Conservation (phyloP, 176 grass and related monocot genomes). For the Hyparrhenia diplandra region DNA sequence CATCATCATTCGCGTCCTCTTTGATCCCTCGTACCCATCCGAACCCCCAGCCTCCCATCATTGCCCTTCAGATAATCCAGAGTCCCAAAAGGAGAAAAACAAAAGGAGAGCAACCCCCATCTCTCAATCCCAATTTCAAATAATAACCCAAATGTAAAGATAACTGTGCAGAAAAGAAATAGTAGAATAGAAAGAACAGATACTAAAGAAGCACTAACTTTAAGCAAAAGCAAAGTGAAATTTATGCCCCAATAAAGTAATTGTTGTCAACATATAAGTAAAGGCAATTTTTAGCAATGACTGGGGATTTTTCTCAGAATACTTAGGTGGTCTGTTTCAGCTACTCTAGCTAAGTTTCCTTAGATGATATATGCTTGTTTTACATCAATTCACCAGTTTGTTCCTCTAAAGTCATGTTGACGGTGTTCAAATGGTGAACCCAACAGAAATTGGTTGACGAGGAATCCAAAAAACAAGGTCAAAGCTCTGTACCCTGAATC, state of each 20-base stretch:
- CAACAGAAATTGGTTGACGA: constrained; percentile 20
- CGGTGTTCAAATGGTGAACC: neutral
- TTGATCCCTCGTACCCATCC: constrained; percentile 94
- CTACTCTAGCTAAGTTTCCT: neutral
- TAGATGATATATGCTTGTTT: neutral
- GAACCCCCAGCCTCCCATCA: too few species aligned
- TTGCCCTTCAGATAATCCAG: too few species aligned
- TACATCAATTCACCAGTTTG: neutral
- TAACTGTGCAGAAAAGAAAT: too few species aligned
- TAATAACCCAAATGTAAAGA: too few species aligned
- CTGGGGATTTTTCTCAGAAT: neutral
- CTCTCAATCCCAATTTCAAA: too few species aligned
- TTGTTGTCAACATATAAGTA: neutral
- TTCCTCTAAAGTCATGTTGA: neutral
- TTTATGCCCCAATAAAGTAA: neutral
- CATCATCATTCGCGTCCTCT: too few species aligned
- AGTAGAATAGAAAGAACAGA: too few species aligned
- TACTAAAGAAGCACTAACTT: neutral
- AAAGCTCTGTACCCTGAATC: neutral
- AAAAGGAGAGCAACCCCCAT: too few species aligned
- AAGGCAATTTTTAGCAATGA: neutral
- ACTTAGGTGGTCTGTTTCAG: neutral
- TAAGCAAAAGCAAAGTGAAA: neutral
- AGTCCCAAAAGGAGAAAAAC: too few species aligned
- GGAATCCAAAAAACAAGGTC: constrained; percentile 26